These are phyloP conservation scores for Diplodia scrobiculata DNA, from an alignment of 2,329 filamentous ascomycete genomes.

Conservation along the genomic window DNA sequence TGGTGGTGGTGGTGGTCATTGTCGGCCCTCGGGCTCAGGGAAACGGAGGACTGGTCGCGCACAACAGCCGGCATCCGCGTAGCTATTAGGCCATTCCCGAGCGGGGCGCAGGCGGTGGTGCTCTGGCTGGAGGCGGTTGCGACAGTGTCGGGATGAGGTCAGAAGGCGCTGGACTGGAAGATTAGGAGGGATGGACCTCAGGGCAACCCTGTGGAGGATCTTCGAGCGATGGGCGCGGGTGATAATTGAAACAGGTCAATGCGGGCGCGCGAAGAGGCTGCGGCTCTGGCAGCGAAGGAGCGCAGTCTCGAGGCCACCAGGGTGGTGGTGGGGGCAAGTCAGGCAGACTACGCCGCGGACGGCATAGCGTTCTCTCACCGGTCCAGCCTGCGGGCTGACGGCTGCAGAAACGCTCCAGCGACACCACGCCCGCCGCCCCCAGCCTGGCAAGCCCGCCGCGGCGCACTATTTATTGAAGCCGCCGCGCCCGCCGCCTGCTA, in stretches of 20 bases:
- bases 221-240: constrained; percentile 28
- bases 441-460: not conserved
- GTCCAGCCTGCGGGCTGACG: not conserved
- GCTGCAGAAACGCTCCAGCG: not conserved
- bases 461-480: not conserved
- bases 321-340: not conserved
- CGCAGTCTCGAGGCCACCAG: not conserved
- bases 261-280: constrained; percentile 18
- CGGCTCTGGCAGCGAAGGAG: constrained; percentile 20
- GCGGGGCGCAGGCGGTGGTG: not conserved
- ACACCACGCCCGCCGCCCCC: not conserved
- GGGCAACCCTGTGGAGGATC: constrained; percentile 29
- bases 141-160: constrained; percentile 1
- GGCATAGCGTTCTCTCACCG: constrained; percentile 2
- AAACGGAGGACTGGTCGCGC: not conserved
- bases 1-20: constrained; percentile 19
- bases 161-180: constrained; percentile 5
- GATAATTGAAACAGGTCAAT: constrained; percentile 25
- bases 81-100: constrained; percentile 13
- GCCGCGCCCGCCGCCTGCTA: not conserved
- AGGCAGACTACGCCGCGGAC: not conserved
- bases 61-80: constrained; percentile 6
- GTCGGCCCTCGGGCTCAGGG: constrained; percentile 11
- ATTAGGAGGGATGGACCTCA: not conserved
- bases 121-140: not conserved